Conservation (phyloP, 805 yeast species). For the Wickerhamiella occidentalis region DNA sequence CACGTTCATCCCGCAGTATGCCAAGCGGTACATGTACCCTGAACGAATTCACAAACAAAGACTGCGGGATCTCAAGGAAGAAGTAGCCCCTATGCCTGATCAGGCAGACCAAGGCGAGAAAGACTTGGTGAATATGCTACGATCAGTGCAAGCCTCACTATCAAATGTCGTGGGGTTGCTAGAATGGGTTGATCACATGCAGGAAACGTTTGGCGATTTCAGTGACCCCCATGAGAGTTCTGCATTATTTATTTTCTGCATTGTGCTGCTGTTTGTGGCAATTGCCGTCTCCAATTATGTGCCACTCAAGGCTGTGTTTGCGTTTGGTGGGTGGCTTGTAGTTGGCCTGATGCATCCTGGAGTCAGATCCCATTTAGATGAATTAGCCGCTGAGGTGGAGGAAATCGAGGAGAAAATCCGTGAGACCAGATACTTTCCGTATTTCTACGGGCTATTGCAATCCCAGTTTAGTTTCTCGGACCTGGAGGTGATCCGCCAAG, state of each 20-base stretch:
- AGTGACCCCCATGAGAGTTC: constrained; percentile 58
- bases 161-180: constrained; percentile 41
- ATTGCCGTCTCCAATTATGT: constrained; percentile 27
- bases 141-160: constrained; percentile 47
- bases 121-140: constrained; percentile 18
- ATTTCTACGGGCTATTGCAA: constrained; percentile 24
- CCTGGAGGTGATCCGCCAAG: constrained; percentile 48
- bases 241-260: constrained; percentile 34
- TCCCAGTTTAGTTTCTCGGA: constrained; percentile 49
- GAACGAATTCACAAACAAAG: constrained; percentile 3
- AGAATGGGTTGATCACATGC: constrained; percentile 41
- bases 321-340: constrained; percentile 44
- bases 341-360: constrained; percentile 49
- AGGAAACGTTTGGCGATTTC: constrained; percentile 56
- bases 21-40: constrained; percentile 20
- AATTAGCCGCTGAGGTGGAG: constrained; percentile 5
- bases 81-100: neutral
- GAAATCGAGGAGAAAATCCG: constrained; percentile 8
- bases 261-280: constrained; percentile 27
- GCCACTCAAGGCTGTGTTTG: constrained; percentile 54
- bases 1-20: constrained; percentile 58
- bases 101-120: constrained; percentile 10
- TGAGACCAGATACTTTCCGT: neutral
- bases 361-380: neutral
- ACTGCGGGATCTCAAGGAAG: neutral